Evolutionary conservation across 2,329 filamentous ascomycete genomes (phyloP).

Genomic region (Epichloe glyceriae): DNA sequence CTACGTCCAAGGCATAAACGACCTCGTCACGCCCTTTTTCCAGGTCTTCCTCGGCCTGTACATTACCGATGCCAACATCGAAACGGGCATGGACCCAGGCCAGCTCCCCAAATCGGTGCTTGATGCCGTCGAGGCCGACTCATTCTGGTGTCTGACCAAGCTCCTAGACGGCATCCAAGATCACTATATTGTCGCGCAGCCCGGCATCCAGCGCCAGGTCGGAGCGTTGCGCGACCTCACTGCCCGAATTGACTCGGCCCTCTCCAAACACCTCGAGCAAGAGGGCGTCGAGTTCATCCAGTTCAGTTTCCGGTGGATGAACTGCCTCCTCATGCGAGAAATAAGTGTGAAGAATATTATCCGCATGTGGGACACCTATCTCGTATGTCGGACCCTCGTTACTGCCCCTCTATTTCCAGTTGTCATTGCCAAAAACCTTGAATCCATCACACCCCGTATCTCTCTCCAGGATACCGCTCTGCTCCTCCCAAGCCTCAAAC

Average conservation of each 20-base stretch:
- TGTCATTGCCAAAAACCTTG: not conserved
- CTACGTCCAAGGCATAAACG: slow-evolving; percentile 98
- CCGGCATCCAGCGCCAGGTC: slow-evolving; percentile 91
- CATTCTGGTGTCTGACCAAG: slow-evolving; percentile 97
- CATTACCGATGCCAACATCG: slow-evolving; percentile 85
- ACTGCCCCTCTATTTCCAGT: not conserved
- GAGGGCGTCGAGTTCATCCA: slow-evolving; percentile 98
- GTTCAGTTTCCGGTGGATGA: slow-evolving; percentile 99
- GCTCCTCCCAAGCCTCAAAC: not conserved
- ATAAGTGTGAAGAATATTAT: slow-evolving; percentile 94
- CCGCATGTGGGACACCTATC: slow-evolving; percentile 98
- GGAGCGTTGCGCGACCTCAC: slow-evolving; percentile 80
- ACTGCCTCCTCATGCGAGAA: slow-evolving; percentile 94
- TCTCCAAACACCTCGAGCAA: slow-evolving; percentile 79
- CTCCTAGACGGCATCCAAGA: slow-evolving; percentile 97
- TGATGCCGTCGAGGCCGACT: slow-evolving; percentile 93
- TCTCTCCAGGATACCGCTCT: not conserved
- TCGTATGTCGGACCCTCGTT: slow-evolving; percentile 44
- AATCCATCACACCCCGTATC: not conserved
- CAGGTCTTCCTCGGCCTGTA: slow-evolving; percentile 93
- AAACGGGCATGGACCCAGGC: slow-evolving; percentile 91
- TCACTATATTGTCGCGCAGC: slow-evolving; percentile 96
- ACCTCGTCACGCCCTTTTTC: slow-evolving; percentile 95
- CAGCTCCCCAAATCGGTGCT: slow-evolving; percentile 82
- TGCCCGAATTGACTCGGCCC: slow-evolving; percentile 67